phyloP scores from a whole-genome alignment of 257 asterid species.

The Gentiana macrophylla region DNA sequence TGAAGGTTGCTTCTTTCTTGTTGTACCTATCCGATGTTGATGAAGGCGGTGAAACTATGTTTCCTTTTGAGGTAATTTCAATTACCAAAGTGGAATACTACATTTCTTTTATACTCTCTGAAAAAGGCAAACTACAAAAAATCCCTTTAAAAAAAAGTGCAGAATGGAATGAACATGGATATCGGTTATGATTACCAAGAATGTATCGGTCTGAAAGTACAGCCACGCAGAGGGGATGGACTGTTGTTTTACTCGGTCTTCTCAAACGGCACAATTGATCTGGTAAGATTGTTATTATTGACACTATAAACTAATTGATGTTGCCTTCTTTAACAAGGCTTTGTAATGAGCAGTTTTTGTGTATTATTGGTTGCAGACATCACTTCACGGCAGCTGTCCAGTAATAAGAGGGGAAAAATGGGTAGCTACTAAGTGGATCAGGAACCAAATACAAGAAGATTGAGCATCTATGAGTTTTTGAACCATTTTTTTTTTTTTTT shows the following conservation, averaged over 20 bases:
- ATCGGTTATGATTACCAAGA: slow-evolving; percentile 42
- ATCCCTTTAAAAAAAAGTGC: slow-evolving; percentile 16
- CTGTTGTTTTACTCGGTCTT: slow-evolving; percentile 76
- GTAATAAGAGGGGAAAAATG: slow-evolving; percentile 86
- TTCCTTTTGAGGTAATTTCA: slow-evolving; percentile 69
- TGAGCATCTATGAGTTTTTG: background rate
- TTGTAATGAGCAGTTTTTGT: background rate
- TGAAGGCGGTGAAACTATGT: slow-evolving; percentile 98
- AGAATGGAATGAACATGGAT: slow-evolving; percentile 72
- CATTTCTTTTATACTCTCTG: slow-evolving; percentile 1
- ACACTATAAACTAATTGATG: no score
- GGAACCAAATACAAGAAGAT: slow-evolving; percentile 18
- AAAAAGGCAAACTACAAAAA: background rate
- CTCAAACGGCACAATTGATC: slow-evolving; percentile 83
- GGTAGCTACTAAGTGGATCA: slow-evolving; percentile 98
- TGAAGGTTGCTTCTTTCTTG: slow-evolving; percentile 85
- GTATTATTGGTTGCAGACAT: slow-evolving; percentile 31
- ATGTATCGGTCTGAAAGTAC: slow-evolving; percentile 79
- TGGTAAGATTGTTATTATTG: slow-evolving; percentile 31
- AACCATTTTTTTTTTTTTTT: background rate
- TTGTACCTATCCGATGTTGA: slow-evolving; percentile 87
- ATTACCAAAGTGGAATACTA: background rate
- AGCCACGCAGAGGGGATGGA: slow-evolving; percentile 91
- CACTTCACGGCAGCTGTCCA: slow-evolving; percentile 96
- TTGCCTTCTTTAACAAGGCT: background rate